Base-by-base conservation (phyloP, 179 eudicot genomes). In the Silene coronaria region DNA sequence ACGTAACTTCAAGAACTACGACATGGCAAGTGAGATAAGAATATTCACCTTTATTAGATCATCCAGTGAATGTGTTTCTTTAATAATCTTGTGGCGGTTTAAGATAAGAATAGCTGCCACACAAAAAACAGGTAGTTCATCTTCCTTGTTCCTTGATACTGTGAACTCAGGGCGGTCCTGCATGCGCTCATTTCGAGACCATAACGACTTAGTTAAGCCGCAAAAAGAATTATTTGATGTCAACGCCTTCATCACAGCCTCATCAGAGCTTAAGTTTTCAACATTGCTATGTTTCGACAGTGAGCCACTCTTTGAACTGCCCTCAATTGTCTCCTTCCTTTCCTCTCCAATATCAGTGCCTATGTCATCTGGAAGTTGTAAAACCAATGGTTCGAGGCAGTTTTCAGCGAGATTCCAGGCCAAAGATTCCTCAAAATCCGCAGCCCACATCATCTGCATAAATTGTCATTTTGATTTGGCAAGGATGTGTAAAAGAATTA, bases 381-480 rank as follows among this genome's bases (percentile, higher is more conserved):
- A 77, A 46, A 84, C 77, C 80, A 96, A 79, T 72, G 93, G 88
- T 77, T 91, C 90, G 59, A 90, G 96, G 82, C 97, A 91, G 80
- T 83, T 85, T 79, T 87, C 88, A 45, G 82, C 87, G 72, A 87
- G 81, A 82, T 82, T 82, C 78, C 77, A 84, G 72, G 93, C 84
- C 77, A 91, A 30, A 7, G 90, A 85, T 82, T 91, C 91, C 80
- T 96, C 88, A 81, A 93, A 96, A 82, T 96, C 99, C 87, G 99
- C 99, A 75, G 99, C 99, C 99, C 97, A 96, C 89, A 96, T 96
- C 99, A 96, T 96, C 99, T 95, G 89, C 88, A 86, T 32, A 3
- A 14, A 66, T 60, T 48, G 58, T 67, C 45, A 74, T 30, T 71
- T 75, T 42, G 12, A 67, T 61, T 64, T 48, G 70, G 69, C 75